Base-by-base conservation (phyloP, 2,329 filamentous ascomycete species). In the Colletotrichum sublineola region DNA sequence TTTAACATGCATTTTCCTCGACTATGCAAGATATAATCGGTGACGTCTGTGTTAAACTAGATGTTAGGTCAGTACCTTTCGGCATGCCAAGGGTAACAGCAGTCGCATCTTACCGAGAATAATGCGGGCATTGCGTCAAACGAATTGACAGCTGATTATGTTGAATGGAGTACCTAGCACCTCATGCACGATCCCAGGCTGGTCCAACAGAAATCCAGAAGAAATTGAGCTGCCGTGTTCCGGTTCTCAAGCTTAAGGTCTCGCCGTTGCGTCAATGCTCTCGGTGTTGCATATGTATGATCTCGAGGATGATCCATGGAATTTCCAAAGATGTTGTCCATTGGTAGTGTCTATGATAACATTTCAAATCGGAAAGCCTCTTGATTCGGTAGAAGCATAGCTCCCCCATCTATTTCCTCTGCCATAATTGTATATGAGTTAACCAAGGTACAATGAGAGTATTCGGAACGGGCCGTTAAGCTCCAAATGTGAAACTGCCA, bases 391-490 rank as follows among this genome's bases (percentile, higher is more conserved):
- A 2, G 20, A 5, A 9, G n/a, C 11, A 2, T n/a, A n/a, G 44
- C 20, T n/a, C 1, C 8, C 24, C 8, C 48, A 8, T 31, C 24
- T 1, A 20, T 9, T 8, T 44, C 5, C 24, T 8, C 5, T 33
- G 2, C 14, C 14, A 52, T 14, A n/a, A 48, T 15, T 50, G 15
- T 24, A 12, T 56, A 46, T 36, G 36, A 18, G 36, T 36, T 36
- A 24, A 56, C 48, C 61, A 60, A 31, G 46, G 24, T 24, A 42
- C n/a, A 50, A 29, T 53, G 66, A 72, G 46, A 46, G 53, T 55
- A 69, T 68, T 64, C 69, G 69, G 69, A 64, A 69, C 69, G 69
- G 66, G 7, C 69, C 66, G 69, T 72, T 64, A 61, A 50, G 60
- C 65, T 72, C 58, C 24, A 20, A 31, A n/a, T 9, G 31, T 69